Conservation (phyloP, 495 filamentous ascomycete genomes). For the Terfezia claveryi region DNA sequence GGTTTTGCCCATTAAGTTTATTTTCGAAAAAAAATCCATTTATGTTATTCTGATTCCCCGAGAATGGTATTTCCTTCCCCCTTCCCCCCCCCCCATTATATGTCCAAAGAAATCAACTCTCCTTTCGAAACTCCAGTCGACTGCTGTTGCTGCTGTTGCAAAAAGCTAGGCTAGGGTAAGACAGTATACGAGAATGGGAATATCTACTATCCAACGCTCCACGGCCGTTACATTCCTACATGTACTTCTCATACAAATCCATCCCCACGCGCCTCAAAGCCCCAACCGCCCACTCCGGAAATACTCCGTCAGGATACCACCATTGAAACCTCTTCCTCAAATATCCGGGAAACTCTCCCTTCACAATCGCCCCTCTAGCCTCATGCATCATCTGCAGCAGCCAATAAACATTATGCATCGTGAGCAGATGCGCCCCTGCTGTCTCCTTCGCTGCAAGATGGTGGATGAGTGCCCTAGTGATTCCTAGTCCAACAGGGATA, state of each 20-base stretch:
- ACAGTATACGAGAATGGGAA: too few species aligned
- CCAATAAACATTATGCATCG: conserved; percentile 88
- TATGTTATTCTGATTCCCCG: too few species aligned
- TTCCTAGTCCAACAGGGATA: conserved; percentile 50
- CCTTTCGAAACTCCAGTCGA: too few species aligned
- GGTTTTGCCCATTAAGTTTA: too few species aligned
- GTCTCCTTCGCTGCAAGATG: conserved; percentile 89
- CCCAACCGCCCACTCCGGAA: conserved; percentile 64
- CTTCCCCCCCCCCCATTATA: too few species aligned
- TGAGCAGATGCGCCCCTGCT: conserved; percentile 79
- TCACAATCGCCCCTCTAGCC: conserved; percentile 56
- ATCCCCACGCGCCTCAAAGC: conserved; percentile 71
- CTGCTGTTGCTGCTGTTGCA: too few species aligned
- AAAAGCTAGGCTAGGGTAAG: too few species aligned
- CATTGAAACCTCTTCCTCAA: conserved; percentile 52
- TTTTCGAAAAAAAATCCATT: too few species aligned
- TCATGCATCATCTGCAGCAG: conserved; percentile 59
- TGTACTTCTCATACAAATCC: conserved; percentile 37
- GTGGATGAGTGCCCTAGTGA: conserved; percentile 76
- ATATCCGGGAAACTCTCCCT: conserved; percentile 61
- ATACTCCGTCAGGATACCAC: conserved; percentile 40
- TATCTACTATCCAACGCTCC: too few species aligned
- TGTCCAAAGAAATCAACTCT: too few species aligned
- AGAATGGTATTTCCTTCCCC: too few species aligned
- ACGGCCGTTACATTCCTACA: not conserved